These are phyloP conservation scores for Pseudogymnoascus sp. DNA, from an alignment of 2,329 filamentous ascomycete genomes.

Conservation along the genomic window DNA sequence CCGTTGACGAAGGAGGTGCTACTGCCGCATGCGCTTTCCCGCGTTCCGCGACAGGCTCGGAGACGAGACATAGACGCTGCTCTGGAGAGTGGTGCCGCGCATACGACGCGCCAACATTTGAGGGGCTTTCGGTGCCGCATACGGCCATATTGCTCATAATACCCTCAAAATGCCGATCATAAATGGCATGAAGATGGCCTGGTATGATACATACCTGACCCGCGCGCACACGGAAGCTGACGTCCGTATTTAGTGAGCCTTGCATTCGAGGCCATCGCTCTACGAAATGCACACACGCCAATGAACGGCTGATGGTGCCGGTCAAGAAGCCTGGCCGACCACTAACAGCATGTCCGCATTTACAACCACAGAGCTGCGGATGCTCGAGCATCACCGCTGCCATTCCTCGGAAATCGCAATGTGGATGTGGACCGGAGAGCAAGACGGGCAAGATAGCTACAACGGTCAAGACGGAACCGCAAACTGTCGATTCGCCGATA, in stretches of 20 bases:
- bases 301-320: constrained; percentile 59
- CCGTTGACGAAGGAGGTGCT: background rate
- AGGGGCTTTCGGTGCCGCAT: background rate
- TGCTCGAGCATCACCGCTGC: constrained; percentile 57
- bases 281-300: constrained; percentile 62
- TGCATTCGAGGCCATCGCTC: constrained; percentile 70
- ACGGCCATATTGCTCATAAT: background rate
- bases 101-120: background rate
- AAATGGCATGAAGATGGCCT: constrained; percentile 65
- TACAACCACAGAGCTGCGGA: constrained; percentile 38
- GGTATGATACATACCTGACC: constrained; percentile 39
- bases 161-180: constrained; percentile 52
- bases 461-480: constrained; percentile 13
- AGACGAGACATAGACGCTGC: background rate
- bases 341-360: constrained; percentile 60
- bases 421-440: constrained; percentile 38
- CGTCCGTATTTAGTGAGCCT: constrained; percentile 45
- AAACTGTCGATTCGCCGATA: constrained; percentile 19
- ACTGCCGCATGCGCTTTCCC: background rate
- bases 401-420: constrained; percentile 50
- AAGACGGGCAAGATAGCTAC: constrained; percentile 13
- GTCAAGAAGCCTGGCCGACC: constrained; percentile 66
- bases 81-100: background rate
- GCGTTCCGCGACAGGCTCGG: background rate
- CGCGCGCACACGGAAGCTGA: constrained; percentile 14